Percentiles rank a stretch among this genome's conserved stretches.
Conservation (phyloP, 495 filamentous ascomycete species). For the Terfezia boudieri region DNA sequence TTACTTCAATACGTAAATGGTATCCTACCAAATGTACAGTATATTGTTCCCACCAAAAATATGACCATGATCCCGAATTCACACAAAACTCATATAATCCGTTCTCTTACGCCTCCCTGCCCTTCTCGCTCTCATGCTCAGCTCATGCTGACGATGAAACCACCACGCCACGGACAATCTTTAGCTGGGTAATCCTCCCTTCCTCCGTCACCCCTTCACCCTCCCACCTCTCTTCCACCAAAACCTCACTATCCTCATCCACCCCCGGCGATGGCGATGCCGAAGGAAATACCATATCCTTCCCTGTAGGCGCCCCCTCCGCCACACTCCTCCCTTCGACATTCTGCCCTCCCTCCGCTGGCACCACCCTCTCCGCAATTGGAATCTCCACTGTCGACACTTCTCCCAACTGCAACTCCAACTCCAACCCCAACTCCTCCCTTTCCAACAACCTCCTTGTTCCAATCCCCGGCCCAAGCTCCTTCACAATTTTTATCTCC, state of each 20-base stretch:
- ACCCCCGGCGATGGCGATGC: neutral
- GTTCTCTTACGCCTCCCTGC: too few relatives aligned
- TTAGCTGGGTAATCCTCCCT: neutral
- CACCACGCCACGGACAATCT: too few relatives aligned
- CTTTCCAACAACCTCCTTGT: neutral
- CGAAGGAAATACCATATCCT: neutral
- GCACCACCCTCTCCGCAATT: slow-evolving; percentile 8
- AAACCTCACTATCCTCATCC: slow-evolving; percentile 20
- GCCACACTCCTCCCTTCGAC: slow-evolving; percentile 8
- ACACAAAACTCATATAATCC: too few relatives aligned
- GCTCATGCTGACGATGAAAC: too few relatives aligned
- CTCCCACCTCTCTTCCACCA: slow-evolving; percentile 28
- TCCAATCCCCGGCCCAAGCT: neutral
- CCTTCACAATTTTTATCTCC: slow-evolving; percentile 11
- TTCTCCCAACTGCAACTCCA: slow-evolving; percentile 2
- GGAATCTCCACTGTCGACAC: slow-evolving; percentile 7
- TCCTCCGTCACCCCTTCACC: slow-evolving; percentile 5
- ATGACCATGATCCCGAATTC: too few relatives aligned
- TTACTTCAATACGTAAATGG: too few relatives aligned
- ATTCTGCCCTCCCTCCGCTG: slow-evolving; percentile 4
- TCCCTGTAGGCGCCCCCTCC: neutral
- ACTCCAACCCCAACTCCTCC: slow-evolving; percentile 1
- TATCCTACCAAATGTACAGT: too few relatives aligned
- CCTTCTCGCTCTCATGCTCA: too few relatives aligned
- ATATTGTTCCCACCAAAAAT: too few relatives aligned